Conservation (phyloP, 148 eudicot species). For the Rhododendron henanense region DNA sequence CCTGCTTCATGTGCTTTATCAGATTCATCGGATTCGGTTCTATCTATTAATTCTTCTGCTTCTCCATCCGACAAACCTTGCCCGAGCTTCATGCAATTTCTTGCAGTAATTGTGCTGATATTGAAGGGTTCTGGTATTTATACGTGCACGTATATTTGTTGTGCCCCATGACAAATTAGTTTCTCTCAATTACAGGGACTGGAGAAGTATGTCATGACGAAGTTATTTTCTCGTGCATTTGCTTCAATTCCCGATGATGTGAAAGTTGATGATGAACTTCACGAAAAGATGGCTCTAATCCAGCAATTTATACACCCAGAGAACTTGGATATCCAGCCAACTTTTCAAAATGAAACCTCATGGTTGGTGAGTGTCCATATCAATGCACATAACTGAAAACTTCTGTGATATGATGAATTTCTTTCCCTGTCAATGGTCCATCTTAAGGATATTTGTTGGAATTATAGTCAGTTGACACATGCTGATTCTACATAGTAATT, state of each 20-base stretch:
- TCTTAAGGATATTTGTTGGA: background rate
- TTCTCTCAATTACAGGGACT: slow-evolving; percentile 59
- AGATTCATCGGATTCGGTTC: too few relatives aligned
- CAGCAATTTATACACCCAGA: slow-evolving; percentile 92
- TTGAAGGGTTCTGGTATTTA: background rate
- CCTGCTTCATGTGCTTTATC: too few relatives aligned
- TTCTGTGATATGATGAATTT: background rate
- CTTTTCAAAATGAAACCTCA: slow-evolving; percentile 84
- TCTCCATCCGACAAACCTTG: too few relatives aligned
- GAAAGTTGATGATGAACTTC: slow-evolving; percentile 63
- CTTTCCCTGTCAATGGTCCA: background rate
- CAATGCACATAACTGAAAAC: background rate
- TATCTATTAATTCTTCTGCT: too few relatives aligned
- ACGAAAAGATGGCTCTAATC: slow-evolving; percentile 73
- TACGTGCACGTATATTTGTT: background rate
- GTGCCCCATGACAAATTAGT: background rate
- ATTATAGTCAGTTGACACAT: background rate
- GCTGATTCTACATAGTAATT: background rate
- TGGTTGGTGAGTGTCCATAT: slow-evolving; percentile 75
- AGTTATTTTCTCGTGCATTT: slow-evolving; percentile 73
- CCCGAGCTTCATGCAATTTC: background rate
- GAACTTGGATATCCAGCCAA: slow-evolving; percentile 73
- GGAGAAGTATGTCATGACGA: slow-evolving; percentile 96
- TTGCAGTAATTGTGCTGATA: background rate
- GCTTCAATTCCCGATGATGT: slow-evolving; percentile 82